Evolutionary conservation across 108 stramenopile genomes (phyloP).

Genomic region (Nannochloropsis gaditana): DNA sequence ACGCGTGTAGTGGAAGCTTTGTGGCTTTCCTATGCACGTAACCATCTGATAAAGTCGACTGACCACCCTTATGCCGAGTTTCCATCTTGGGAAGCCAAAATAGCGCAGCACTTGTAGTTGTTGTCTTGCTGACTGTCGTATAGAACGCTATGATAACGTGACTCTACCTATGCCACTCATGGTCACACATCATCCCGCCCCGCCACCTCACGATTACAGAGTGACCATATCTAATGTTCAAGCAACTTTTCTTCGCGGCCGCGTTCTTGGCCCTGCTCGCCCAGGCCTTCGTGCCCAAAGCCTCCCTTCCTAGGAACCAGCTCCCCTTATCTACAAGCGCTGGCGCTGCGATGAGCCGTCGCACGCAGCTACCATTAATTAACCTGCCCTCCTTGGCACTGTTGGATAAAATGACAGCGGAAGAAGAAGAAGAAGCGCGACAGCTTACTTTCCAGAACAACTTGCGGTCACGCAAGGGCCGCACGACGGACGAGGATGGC

Average conservation of each 20-base stretch:
- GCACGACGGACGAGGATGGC: constrained; percentile 16
- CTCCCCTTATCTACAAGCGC: neutral
- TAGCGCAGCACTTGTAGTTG: too few relatives aligned
- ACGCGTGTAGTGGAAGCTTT: too few relatives aligned
- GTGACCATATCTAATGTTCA: neutral
- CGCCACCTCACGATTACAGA: neutral
- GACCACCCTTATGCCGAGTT: too few relatives aligned
- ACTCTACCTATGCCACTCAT: too few relatives aligned
- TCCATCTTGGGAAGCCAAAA: too few relatives aligned
- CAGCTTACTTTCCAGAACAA: constrained; percentile 10
- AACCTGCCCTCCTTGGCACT: neutral
- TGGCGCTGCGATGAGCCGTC: neutral
- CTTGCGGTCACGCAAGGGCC: neutral
- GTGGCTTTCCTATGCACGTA: too few relatives aligned
- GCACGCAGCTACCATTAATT: neutral
- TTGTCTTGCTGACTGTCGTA: too few relatives aligned
- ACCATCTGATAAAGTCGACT: too few relatives aligned
- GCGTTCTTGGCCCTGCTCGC: neutral
- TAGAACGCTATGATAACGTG: too few relatives aligned
- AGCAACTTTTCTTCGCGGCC: neutral
- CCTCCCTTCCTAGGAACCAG: neutral
- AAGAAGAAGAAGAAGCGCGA: neutral
- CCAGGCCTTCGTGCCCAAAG: constrained; percentile 11
- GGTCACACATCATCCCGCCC: too few relatives aligned
- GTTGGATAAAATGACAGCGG: neutral